A percentile compares a stretch with the other conserved stretches of the same genome.
These are phyloP conservation scores for Mycena belliarum DNA, from an alignment of 768 basidiomycete genomes.

Conservation along the genomic window DNA sequence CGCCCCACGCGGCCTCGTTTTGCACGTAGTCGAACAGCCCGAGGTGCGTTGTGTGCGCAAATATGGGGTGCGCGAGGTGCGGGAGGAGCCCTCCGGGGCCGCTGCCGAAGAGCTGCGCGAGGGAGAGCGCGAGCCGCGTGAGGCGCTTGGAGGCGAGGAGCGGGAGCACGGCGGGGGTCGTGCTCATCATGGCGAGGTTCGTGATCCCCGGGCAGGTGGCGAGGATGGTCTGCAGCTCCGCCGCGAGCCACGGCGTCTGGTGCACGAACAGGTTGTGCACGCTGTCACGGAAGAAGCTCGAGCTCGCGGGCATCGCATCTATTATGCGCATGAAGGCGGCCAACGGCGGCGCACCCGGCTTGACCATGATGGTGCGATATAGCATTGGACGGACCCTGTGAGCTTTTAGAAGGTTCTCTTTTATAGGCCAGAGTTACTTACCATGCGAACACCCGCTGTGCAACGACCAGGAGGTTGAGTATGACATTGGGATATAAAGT, in stretches of 20 bases:
- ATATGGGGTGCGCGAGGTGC: conserved; percentile 5
- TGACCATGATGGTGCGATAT: not conserved
- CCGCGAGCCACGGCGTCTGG: not conserved
- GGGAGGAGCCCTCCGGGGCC: not conserved
- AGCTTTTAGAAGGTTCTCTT: not conserved
- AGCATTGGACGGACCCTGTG: conserved; percentile 8
- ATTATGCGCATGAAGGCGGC: not conserved
- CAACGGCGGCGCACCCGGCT: not conserved
- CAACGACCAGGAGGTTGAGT: conserved; percentile 1
- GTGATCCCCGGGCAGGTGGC: not conserved
- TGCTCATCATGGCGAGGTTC: conserved; percentile 4
- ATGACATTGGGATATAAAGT: not conserved
- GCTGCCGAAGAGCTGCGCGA: conserved; percentile 8
- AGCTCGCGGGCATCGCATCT: not conserved
- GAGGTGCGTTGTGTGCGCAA: conserved; percentile 17
- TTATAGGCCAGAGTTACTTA: not conserved
- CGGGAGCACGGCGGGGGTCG: conserved; percentile 2
- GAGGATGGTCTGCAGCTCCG: not conserved
- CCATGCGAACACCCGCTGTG: conserved; percentile 8
- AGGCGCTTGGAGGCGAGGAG: conserved; percentile 3
- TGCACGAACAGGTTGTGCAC: conserved; percentile 7
- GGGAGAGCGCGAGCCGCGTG: not conserved
- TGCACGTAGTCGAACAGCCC: conserved; percentile 6
- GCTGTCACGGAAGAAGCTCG: conserved; percentile 2
- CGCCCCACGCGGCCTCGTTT: not conserved